Evolutionary conservation across 148 eudicot species (phyloP).

Genomic region (Camellia sinensis): DNA sequence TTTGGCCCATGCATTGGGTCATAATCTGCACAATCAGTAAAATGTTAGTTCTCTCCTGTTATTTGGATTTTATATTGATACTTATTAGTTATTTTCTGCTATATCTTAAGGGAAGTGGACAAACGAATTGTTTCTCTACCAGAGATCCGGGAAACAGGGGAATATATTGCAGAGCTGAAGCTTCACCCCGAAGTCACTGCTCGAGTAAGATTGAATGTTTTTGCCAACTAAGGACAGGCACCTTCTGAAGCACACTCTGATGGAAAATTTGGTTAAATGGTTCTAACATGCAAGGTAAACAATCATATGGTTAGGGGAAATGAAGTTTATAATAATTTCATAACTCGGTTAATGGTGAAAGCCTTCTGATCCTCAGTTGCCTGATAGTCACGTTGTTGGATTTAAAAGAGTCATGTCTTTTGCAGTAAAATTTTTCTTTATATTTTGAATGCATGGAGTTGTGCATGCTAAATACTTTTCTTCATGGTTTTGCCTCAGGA

Average conservation of each 20-base stretch:
- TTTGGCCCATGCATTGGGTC: not conserved
- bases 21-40: not conserved
- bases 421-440: not conserved
- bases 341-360: not conserved
- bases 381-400: not conserved
- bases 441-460: not conserved
- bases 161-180: slow-evolving; percentile 81
- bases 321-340: not conserved
- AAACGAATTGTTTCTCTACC: slow-evolving; percentile 75
- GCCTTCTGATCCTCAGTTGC: not conserved
- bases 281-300: slow-evolving; percentile 14
- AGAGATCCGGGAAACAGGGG: slow-evolving; percentile 88
- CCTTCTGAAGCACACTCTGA: slow-evolving; percentile 16
- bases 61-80: not conserved
- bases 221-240: slow-evolving; percentile 48
- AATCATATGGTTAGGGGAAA: not conserved
- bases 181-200: slow-evolving; percentile 92
- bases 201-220: slow-evolving; percentile 66
- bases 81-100: not conserved
- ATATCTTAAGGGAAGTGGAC: slow-evolving; percentile 70
- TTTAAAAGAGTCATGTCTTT: not conserved
- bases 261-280: not conserved
- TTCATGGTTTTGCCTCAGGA: not conserved
- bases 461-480: no score
- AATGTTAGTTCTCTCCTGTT: not conserved